A percentile compares a stretch with the other conserved stretches of the same genome.
phyloP scores from a whole-genome alignment of 1,284 basidiomycete genomes.

The Peniophora sp. region DNA sequence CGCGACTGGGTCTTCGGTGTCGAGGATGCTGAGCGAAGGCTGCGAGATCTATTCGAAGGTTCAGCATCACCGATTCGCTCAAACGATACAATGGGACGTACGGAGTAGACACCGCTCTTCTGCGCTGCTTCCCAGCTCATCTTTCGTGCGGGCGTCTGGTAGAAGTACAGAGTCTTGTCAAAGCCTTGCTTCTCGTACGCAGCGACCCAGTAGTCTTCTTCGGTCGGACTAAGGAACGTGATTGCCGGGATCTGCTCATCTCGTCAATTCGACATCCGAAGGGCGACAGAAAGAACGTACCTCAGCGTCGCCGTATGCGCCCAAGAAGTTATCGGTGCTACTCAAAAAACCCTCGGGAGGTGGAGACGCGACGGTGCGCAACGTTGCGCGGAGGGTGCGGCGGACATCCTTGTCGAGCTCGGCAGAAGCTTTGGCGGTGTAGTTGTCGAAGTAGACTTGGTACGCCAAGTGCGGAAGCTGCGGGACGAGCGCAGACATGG shows the following conservation, averaged over 20 bases:
- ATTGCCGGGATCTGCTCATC: conserved; percentile 47
- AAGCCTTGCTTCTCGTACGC: conserved; percentile 52
- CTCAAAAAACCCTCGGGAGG: conserved; percentile 48
- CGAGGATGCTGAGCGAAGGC: conserved; percentile 43
- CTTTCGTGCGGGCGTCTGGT: conserved; percentile 21
- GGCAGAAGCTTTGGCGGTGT: conserved; percentile 35
- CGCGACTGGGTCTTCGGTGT: conserved; percentile 50
- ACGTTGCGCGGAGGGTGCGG: conserved; percentile 44
- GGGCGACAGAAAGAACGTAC: conserved; percentile 19
- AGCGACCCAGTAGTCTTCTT: conserved; percentile 63
- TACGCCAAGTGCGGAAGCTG: conserved; percentile 48
- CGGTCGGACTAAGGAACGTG: conserved; percentile 45
- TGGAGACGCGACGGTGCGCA: conserved; percentile 41
- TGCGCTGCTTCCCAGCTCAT: background rate
- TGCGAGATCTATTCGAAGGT: conserved; percentile 42
- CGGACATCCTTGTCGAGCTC: conserved; percentile 51
- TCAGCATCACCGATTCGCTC: conserved; percentile 49
- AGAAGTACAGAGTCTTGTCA: conserved; percentile 46
- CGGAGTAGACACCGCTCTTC: conserved; percentile 16
- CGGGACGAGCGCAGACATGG: conserved; percentile 32
- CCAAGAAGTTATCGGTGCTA: conserved; percentile 41
- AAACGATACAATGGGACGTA: conserved; percentile 15
- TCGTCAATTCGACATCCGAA: too few species aligned
- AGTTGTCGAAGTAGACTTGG: conserved; percentile 41
- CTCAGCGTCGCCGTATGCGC: conserved; percentile 36